Percentiles rank a stretch among this genome's conserved stretches.
Conservation (phyloP, 2,329 filamentous ascomycete genomes). For the Albophoma yamanashiensis region DNA sequence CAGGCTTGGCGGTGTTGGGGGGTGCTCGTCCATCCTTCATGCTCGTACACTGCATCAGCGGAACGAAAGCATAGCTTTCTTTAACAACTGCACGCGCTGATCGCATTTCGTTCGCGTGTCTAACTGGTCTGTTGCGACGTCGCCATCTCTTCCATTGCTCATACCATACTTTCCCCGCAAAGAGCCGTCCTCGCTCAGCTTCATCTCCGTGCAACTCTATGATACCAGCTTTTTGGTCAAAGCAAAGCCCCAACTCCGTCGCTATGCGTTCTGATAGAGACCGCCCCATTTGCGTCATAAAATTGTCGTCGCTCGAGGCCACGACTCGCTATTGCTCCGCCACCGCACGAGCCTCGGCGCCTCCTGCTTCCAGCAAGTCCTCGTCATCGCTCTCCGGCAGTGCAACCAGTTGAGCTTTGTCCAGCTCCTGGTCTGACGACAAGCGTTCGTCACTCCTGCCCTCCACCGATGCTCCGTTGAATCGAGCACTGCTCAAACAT, state of each 20-base stretch:
- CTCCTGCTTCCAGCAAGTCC: background rate
- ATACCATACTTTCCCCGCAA: too few relatives aligned
- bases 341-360: background rate
- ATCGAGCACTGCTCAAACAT: background rate
- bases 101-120: background rate
- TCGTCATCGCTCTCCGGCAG: background rate
- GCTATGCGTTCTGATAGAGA: conserved; percentile 12
- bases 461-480: background rate
- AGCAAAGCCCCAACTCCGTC: conserved; percentile 12
- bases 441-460: background rate
- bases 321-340: background rate
- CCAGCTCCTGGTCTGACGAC: background rate
- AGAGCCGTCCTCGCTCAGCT: background rate
- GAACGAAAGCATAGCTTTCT: too few relatives aligned
- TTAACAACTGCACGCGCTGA: too few relatives aligned
- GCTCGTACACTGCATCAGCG: too few relatives aligned
- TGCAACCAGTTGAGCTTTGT: background rate
- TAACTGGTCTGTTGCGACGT: background rate
- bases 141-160: background rate
- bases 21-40: too few relatives aligned
- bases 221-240: background rate
- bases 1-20: background rate
- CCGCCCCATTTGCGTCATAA: background rate
- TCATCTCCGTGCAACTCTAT: background rate
- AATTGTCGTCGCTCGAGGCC: background rate